Evolutionary conservation across 2,329 filamentous ascomycete genomes (phyloP).

Genomic region (Sporothrix pseudoabietina): DNA sequence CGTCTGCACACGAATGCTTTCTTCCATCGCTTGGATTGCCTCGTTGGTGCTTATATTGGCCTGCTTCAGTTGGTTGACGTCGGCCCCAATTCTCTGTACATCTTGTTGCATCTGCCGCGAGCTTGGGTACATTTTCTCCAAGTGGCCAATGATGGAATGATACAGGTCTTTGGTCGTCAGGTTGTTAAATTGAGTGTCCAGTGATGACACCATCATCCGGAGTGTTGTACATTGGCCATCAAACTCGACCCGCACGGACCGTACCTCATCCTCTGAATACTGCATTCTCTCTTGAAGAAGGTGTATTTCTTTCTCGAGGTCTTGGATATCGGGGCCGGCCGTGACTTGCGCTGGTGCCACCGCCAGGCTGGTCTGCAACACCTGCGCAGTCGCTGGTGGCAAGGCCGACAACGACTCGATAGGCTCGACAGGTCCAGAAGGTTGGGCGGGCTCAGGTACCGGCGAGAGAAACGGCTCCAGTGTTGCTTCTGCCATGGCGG

Average conservation of each 20-base stretch:
- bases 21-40: background rate
- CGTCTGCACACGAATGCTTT: background rate
- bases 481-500: background rate
- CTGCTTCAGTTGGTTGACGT: constrained; percentile 21
- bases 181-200: constrained; percentile 55
- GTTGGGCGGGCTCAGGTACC: background rate
- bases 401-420: background rate
- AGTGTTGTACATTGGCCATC: constrained; percentile 41
- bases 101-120: constrained; percentile 33
- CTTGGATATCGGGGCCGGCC: background rate
- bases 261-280: constrained; percentile 17
- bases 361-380: background rate
- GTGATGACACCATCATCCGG: constrained; percentile 43
- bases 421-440: background rate
- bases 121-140: constrained; percentile 41
- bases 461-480: constrained; percentile 13
- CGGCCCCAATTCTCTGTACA: background rate
- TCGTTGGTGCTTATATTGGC: background rate
- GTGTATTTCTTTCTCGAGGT: background rate
- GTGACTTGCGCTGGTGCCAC: background rate
- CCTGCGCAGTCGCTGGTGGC: background rate
- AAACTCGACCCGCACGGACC: constrained; percentile 36
- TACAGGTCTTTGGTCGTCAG: constrained; percentile 50
- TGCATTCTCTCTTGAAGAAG: constrained; percentile 18
- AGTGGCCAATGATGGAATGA: constrained; percentile 45